Percentiles rank a stretch among this genome's conserved stretches.
Evolutionary conservation across 192 early-diverging fungal genomes (phyloP).

Genomic region (Backusella liffmaniae): DNA sequence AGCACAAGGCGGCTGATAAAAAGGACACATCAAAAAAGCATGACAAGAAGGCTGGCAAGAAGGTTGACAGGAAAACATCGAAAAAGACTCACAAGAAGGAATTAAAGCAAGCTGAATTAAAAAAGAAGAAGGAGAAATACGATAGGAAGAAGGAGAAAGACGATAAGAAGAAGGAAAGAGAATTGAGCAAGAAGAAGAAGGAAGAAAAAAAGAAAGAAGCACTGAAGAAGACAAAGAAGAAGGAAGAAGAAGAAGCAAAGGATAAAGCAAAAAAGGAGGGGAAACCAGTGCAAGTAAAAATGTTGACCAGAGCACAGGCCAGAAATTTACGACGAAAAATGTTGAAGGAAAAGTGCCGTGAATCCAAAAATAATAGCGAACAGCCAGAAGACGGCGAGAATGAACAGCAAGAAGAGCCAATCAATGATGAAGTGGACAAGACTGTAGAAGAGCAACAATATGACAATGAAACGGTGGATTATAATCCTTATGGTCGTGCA

Average conservation of each 20-base stretch:
- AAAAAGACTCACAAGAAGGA: not conserved
- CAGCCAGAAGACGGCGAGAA: not conserved
- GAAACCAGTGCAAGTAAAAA: not conserved
- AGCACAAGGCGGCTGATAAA: not conserved
- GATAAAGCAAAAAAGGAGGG: not conserved
- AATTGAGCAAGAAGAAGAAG: not conserved
- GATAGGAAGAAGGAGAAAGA: not conserved
- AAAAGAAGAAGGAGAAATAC: not conserved
- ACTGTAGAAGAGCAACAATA: not conserved
- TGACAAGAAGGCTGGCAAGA: not conserved
- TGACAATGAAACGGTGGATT: not conserved
- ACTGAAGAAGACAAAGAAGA: not conserved
- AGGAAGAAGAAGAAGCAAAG: not conserved
- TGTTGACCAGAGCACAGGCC: not conserved
- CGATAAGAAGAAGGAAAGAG: not conserved
- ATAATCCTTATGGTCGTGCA: constrained; percentile 3
- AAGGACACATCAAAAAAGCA: not conserved
- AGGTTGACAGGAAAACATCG: not conserved
- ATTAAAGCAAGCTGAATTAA: not conserved
- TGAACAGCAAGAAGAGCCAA: not conserved
- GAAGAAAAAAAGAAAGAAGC: not conserved
- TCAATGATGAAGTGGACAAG: not conserved
- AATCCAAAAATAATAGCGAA: not conserved
- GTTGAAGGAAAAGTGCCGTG: not conserved
- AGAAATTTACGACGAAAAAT: not conserved